A percentile compares a stretch with the other conserved stretches of the same genome.
These are phyloP conservation scores for Pharus latifolius DNA, from an alignment of 176 grass and related monocot genomes.

Conservation along the genomic window DNA sequence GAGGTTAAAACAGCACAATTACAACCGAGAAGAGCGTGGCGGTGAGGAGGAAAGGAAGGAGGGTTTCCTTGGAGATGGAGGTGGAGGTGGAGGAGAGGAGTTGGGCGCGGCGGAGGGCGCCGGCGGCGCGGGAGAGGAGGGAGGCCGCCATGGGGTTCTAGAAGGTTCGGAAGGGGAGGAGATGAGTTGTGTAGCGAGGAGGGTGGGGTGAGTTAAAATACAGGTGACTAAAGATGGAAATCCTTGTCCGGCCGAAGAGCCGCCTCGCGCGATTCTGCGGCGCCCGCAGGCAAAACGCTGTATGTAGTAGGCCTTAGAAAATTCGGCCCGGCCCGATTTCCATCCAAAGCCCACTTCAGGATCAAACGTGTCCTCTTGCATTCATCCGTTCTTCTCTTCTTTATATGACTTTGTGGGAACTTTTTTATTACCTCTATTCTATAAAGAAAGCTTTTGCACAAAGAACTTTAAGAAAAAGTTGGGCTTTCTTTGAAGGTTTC, in stretches of 20 bases:
- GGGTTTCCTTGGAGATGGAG: conserved; percentile 47
- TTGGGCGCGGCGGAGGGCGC: conserved; percentile 21
- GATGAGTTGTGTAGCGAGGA: background rate
- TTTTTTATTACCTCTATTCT: too few relatives aligned
- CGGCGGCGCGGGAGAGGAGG: conserved; percentile 30
- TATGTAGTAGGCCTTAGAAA: too few relatives aligned
- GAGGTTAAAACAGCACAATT: conserved; percentile 1
- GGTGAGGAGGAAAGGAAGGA: conserved; percentile 30
- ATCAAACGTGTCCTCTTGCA: too few relatives aligned
- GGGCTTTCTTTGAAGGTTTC: too few relatives aligned
- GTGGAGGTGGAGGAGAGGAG: background rate
- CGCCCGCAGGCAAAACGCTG: background rate
- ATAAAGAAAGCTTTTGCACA: too few relatives aligned
- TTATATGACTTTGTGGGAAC: too few relatives aligned
- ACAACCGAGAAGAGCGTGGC: conserved; percentile 40
- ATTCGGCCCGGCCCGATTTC: too few relatives aligned
- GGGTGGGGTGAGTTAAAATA: background rate
- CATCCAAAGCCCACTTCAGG: too few relatives aligned
- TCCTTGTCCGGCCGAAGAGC: too few relatives aligned
- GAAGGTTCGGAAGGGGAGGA: conserved; percentile 27
- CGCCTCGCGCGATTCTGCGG: background rate
- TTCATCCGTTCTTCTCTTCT: too few relatives aligned
- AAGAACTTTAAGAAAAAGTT: too few relatives aligned
- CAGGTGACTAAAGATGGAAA: too few relatives aligned
- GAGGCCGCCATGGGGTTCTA: conserved; percentile 36